Percentiles rank a stretch among this genome's conserved stretches.
Conservation (phyloP, 352 stramenopile species). For the Discostella stelligera region DNA sequence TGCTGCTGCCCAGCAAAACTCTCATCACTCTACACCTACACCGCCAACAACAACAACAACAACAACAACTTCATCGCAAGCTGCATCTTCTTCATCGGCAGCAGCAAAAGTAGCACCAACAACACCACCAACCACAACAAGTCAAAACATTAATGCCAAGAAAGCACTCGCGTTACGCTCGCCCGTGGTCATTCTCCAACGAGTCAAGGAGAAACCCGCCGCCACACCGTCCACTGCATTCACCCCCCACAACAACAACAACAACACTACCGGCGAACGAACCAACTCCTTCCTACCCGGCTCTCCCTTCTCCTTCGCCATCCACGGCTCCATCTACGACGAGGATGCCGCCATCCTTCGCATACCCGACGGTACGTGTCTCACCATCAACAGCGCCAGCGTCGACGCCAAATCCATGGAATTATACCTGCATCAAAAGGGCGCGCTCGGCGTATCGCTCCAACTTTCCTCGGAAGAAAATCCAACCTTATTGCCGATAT, state of each 20-base stretch:
- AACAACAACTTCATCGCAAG: neutral
- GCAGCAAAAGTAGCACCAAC: neutral
- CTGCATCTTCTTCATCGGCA: conserved; percentile 10
- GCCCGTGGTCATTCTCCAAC: conserved; percentile 28
- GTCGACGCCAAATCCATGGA: conserved; percentile 40
- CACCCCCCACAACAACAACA: too few species aligned
- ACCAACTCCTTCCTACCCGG: conserved; percentile 37
- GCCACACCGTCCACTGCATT: neutral
- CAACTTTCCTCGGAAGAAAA: conserved; percentile 42
- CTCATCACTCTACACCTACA: neutral
- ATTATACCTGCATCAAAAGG: conserved; percentile 29
- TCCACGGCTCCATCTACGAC: conserved; percentile 32
- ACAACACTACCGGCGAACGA: conserved; percentile 18
- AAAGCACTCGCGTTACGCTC: conserved; percentile 25
- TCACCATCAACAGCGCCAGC: conserved; percentile 28
- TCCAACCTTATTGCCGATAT: conserved; percentile 37
- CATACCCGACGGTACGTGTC: conserved; percentile 40
- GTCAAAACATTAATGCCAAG: conserved; percentile 16
- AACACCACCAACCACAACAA: neutral
- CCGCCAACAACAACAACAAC: neutral
- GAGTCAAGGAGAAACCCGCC: neutral
- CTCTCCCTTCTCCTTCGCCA: conserved; percentile 41
- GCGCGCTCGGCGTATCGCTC: conserved; percentile 38
- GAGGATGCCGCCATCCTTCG: conserved; percentile 37
- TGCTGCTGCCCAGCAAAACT: neutral